Base-by-base conservation (phyloP, 345 rosid genomes). In the Populus deltoides region DNA sequence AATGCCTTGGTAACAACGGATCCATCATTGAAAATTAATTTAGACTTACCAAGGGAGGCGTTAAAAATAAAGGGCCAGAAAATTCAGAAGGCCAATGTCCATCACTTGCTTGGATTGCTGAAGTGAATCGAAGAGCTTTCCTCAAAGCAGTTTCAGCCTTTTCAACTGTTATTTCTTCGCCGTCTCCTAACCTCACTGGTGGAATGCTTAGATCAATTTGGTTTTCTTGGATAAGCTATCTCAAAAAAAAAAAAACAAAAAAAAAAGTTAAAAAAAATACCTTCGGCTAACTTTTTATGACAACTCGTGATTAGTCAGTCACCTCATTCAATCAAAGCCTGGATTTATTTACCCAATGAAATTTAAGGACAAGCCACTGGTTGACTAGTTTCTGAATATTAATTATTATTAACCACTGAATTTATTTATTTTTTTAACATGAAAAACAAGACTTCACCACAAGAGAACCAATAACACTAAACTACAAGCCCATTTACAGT, bases 51-150 rank as follows among this genome's bases (percentile, higher is more conserved):
- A 72, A 8, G 0, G 66, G 65, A n/a, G 71, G 72, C 5, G 10
- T 25, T 1, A 72, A 45, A 71, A 78, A 78, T 29, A 78, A 38
- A 6, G 43, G 72, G 33, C n/a, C 81, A 1, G 81, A 72, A 38
- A 72, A 78, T 65, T 78, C 81, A 25, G 72, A 41, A 65, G 76
- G 81, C 81, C 81, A 78, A 27, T 78, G 81, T 1, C 81, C 81
- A 51, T 78, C 80, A 3, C 62, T 70, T 61, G 75, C 75, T 77
- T 77, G 80, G 20, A 70, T 29, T 41, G 80, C 75, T 29, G 70
- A 70, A 15, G 75, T 59, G 51, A 70, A 61, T 17, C 70, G 43
- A 2, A 70, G 16, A 61, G 74, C 75, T 61, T 70, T 77, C 74
- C n/a, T 61, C 18, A 70, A 17, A 11, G 68, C 68, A 29, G 7